Evolutionary conservation across 2,329 filamentous ascomycete species (phyloP).

Genomic region (Colletotrichum echinochloae): DNA sequence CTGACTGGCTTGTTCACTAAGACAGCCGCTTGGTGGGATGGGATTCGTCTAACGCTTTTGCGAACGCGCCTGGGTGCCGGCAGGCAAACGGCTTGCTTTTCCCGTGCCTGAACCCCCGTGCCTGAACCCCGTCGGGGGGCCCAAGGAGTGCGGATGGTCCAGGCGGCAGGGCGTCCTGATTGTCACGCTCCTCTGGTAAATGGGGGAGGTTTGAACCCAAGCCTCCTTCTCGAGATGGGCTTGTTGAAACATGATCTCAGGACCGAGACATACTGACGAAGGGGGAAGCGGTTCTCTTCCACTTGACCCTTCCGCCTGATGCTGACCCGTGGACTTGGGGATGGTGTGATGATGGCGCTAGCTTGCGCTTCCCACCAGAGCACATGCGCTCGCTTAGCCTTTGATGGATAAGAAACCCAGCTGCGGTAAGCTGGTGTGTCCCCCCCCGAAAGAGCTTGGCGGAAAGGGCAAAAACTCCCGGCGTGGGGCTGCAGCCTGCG

Average conservation of each 20-base stretch:
- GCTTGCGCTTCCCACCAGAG: constrained; percentile 12
- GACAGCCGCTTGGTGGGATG: constrained; percentile 8
- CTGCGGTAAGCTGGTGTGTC: constrained; percentile 1
- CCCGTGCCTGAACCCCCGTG: neutral
- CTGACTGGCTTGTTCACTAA: neutral
- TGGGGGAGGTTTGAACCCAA: neutral
- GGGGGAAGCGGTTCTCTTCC: constrained; percentile 18
- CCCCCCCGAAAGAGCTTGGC: constrained; percentile 3
- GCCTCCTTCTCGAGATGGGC: constrained; percentile 20
- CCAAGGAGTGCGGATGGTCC: neutral
- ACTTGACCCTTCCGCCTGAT: constrained; percentile 36
- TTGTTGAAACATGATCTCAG: constrained; percentile 32
- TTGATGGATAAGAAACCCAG: neutral
- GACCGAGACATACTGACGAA: constrained; percentile 31
- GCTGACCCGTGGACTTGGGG: constrained; percentile 20
- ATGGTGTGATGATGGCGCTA: constrained; percentile 32
- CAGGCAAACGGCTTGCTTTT: constrained; percentile 17
- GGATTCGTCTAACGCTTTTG: constrained; percentile 24
- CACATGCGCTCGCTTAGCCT: constrained; percentile 22
- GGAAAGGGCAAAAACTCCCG: neutral
- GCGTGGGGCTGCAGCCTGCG: constrained; percentile 9
- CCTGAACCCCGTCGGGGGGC: neutral
- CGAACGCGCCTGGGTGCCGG: neutral
- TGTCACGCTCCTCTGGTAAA: neutral
- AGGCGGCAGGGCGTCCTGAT: neutral